phyloP scores from a whole-genome alignment of 2,329 filamentous ascomycete genomes.

The Penicillium brasilianum region DNA sequence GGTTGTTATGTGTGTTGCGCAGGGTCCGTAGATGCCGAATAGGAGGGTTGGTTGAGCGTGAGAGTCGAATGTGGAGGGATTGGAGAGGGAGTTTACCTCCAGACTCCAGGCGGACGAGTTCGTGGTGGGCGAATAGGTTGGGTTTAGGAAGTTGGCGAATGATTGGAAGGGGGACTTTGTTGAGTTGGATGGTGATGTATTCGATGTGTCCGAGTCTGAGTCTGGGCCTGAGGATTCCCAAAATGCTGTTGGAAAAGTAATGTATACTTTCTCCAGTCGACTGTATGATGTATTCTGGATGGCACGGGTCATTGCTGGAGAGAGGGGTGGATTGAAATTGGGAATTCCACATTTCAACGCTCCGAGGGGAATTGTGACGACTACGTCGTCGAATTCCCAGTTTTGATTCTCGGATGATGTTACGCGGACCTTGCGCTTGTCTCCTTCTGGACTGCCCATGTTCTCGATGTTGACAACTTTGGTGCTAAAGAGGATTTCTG shows the following conservation, averaged over 20 bases:
- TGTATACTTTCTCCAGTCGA: neutral
- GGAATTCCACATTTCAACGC: neutral
- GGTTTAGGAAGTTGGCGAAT: neutral
- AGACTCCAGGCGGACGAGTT: neutral
- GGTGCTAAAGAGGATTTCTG: neutral
- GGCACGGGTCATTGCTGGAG: neutral
- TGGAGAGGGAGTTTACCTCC: neutral
- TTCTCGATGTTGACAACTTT: neutral
- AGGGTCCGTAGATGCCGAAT: neutral
- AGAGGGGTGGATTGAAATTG: neutral
- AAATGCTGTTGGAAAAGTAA: neutral
- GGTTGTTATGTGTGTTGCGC: neutral
- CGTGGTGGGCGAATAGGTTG: neutral
- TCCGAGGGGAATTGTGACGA: neutral
- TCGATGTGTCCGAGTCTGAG: neutral
- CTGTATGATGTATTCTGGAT: neutral
- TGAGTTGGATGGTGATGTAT: neutral
- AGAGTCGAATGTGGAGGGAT: neutral
- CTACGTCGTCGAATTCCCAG: neutral
- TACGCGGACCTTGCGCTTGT: neutral
- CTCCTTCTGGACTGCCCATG: neutral
- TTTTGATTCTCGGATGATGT: neutral
- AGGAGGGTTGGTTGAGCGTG: neutral
- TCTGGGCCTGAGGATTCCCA: neutral
- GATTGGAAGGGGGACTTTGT: neutral